Evolutionary conservation across 257 asterid genomes (phyloP).

Genomic region (Gentiana straminea): DNA sequence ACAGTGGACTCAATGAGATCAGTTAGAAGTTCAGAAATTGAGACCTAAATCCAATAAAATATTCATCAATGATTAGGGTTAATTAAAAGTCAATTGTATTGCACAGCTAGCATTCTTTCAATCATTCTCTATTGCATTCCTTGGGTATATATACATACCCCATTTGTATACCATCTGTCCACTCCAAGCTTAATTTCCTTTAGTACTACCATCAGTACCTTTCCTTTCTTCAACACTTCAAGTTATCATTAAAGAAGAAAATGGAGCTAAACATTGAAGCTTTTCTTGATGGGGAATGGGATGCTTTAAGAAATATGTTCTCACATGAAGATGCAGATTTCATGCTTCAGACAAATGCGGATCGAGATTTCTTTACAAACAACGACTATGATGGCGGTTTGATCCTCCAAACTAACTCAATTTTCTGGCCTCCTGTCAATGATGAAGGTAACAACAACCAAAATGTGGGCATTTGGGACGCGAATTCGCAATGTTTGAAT

Average conservation of each 20-base stretch:
- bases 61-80: slow-evolving; percentile 12
- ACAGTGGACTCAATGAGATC: slow-evolving; percentile 36
- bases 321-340: slow-evolving; percentile 36
- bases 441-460: slow-evolving; percentile 2
- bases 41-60: slow-evolving; percentile 17
- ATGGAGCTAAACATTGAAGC: slow-evolving; percentile 45
- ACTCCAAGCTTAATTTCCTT: slow-evolving; percentile 21
- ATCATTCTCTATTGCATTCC: slow-evolving; percentile 5
- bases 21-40: slow-evolving; percentile 24
- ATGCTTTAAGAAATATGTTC: slow-evolving; percentile 47
- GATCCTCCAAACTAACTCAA: slow-evolving; percentile 8
- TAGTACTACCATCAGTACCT: slow-evolving; percentile 1
- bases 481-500: slow-evolving; percentile 11
- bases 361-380: slow-evolving; percentile 5
- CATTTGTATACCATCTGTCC: slow-evolving; percentile 4
- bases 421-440: slow-evolving; percentile 9
- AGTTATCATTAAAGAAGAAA: too few species aligned
- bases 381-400: background rate
- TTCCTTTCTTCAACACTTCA: background rate
- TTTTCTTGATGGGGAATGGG: slow-evolving; percentile 70
- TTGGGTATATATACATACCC: slow-evolving; percentile 36
- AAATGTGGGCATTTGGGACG: slow-evolving; percentile 13
- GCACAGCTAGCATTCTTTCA: slow-evolving; percentile 16
- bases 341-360: slow-evolving; percentile 23
- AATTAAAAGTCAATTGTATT: slow-evolving; percentile 36